These are phyloP conservation scores for Kurtzmaniella natalensis DNA, from an alignment of 1,139 yeast species.

Conservation along the genomic window DNA sequence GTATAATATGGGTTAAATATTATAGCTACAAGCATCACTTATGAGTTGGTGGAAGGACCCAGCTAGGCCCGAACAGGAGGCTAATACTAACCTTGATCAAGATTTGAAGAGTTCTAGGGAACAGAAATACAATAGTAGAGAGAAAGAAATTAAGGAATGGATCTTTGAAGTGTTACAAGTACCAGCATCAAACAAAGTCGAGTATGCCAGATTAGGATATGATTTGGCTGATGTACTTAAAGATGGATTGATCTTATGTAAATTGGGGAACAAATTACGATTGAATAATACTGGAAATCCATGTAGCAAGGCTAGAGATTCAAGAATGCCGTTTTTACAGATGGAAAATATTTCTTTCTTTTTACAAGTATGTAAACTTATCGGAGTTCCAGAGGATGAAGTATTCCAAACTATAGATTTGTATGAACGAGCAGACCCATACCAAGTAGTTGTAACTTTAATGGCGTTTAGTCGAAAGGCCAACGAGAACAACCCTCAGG, in stretches of 20 bases:
- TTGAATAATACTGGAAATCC: constrained; percentile 35
- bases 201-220: constrained; percentile 11
- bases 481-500: constrained; percentile 29
- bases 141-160: constrained; percentile 50
- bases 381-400: constrained; percentile 82
- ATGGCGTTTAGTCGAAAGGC: constrained; percentile 64
- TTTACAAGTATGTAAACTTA: constrained; percentile 50
- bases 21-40: too few relatives aligned
- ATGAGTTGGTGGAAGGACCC: constrained; percentile 12
- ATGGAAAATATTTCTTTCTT: constrained; percentile 86
- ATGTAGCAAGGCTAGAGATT: constrained; percentile 48
- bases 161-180: constrained; percentile 27
- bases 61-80: constrained; percentile 17
- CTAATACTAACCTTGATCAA: constrained; percentile 52
- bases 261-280: constrained; percentile 34
- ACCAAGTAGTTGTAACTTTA: constrained; percentile 69
- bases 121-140: constrained; percentile 44
- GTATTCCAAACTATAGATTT: constrained; percentile 79
- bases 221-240: constrained; percentile 52
- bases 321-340: constrained; percentile 80
- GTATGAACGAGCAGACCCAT: constrained; percentile 70
- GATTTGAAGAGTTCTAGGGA: constrained; percentile 47
- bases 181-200: constrained; percentile 14
- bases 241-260: constrained; percentile 65
- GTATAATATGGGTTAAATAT: too few relatives aligned